Evolutionary conservation across 1,139 yeast genomes (phyloP), one percentile per base, ranked within the genome.

Genomic region (Schizosaccharomyces versatilis): DNA sequence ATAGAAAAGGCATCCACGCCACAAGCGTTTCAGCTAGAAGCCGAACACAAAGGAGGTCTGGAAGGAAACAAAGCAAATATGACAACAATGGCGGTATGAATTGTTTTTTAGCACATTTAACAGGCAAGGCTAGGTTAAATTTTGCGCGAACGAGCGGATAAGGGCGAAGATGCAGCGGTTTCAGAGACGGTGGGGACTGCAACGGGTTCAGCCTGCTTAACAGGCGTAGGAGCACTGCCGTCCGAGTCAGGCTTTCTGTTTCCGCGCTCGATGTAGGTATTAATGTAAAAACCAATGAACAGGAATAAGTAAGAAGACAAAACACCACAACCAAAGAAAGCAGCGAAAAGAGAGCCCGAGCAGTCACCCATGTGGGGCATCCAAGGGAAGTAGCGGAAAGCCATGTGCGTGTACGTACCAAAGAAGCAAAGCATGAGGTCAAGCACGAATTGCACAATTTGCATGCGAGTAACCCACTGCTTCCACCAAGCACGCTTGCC

Each of bases 401-500:
- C 65, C 58, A 68, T 67, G 62, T 57, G 56, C 10, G 59, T 56
- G 73, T 84, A 88, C 56, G 95, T 81, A 56, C 95, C 95, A 68
- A 84, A 84, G 74, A 86, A 88, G 61, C 88, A 94, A 66, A 86
- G 86, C 52, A 76, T 78, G 67, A 90, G 77, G 69, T 90, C 98
- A 65, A 90, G 75, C 64, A 90, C 73, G 65, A 90, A 90, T 72
- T 90, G 98, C 64, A 84, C 77, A 70, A 90, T 90, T 73, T 90
- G 98, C 76, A 84, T 80, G 62, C 95, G 78, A 54, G 98, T 90
- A 63, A 90, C 96, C 96, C 96, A 90, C 72, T 88, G 95, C 72
- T 90, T 90, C 98, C 98, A 90, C 97, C 97, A 88, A 58, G 90
- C 96, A 64, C 90, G 80, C 67, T 88, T 84, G 59, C 95, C 95